phyloP scores from a whole-genome alignment of 148 eudicot species.

The Arbutus unedo region DNA sequence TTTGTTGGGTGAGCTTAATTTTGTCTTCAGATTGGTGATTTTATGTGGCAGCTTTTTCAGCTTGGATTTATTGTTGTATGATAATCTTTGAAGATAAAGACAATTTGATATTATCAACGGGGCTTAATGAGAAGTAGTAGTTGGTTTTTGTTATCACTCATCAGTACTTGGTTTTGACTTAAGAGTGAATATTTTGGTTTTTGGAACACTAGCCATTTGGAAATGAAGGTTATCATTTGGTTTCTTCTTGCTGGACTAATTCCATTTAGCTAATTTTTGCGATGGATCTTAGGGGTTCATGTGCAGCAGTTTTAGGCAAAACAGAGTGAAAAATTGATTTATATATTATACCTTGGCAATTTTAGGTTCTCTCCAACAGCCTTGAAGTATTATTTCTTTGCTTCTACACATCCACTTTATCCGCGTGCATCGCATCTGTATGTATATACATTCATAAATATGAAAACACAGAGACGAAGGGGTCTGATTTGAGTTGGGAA shows the following conservation, averaged over 20 bases:
- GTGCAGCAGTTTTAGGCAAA: too few species aligned
- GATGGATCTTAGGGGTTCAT: too few species aligned
- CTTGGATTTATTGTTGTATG: background rate
- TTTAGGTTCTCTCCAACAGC: too few species aligned
- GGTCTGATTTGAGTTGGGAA: too few species aligned
- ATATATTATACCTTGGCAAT: too few species aligned
- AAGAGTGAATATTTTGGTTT: background rate
- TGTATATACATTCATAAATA: too few species aligned
- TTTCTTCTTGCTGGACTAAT: background rate
- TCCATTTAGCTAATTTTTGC: background rate
- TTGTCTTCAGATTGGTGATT: background rate
- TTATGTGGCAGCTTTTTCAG: background rate
- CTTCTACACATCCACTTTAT: too few species aligned
- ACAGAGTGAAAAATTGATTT: too few species aligned
- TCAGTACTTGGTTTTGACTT: background rate
- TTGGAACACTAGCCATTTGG: background rate
- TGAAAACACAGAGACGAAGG: too few species aligned
- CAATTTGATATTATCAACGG: background rate
- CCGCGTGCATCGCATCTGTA: too few species aligned
- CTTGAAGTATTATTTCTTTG: too few species aligned
- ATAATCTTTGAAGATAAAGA: background rate
- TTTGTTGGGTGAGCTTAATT: background rate
- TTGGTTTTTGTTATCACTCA: background rate
- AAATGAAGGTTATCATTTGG: background rate
- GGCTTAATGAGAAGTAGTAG: background rate